Percentiles rank a stretch among this genome's conserved stretches.
Evolutionary conservation across 495 filamentous ascomycete species (phyloP).

Genomic region (Aspergillus asperescens): DNA sequence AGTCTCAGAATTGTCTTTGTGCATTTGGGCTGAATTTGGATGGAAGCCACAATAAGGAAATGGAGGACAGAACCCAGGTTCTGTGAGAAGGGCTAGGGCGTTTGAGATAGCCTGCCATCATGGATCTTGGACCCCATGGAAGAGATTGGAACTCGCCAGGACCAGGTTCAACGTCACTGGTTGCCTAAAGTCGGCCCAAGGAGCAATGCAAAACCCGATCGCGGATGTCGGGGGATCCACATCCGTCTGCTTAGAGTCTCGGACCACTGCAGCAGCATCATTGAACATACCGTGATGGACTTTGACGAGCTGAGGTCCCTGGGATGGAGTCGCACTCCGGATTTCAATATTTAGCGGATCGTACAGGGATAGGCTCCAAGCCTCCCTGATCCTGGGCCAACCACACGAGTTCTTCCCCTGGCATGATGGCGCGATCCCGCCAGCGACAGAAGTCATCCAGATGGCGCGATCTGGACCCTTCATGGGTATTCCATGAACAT

Average conservation of each 20-base stretch:
- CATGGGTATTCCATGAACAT: no score
- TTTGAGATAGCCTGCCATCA: not conserved
- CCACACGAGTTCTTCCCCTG: not conserved
- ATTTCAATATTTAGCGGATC: not conserved
- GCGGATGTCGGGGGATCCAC: not conserved
- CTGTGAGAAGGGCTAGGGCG: not conserved
- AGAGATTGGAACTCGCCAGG: not conserved
- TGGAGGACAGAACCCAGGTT: not conserved
- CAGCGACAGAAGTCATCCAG: not conserved
- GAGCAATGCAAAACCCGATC: not conserved
- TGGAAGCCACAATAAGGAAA: not conserved
- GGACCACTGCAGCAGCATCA: not conserved
- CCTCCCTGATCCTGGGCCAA: not conserved
- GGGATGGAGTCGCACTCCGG: not conserved
- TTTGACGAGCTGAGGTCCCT: not conserved
- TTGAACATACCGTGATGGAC: not conserved
- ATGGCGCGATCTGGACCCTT: not conserved
- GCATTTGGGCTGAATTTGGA: not conserved
- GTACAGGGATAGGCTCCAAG: not conserved
- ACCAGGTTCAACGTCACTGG: not conserved
- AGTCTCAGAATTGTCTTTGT: not conserved
- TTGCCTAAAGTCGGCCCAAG: not conserved
- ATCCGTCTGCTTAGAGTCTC: not conserved
- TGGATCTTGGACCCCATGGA: no score
- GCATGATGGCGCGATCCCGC: conserved; percentile 1